Percentiles rank a stretch among this genome's conserved stretches.
phyloP scores from a whole-genome alignment of 371 early-diverging fungal genomes.

The Mortierella sp. region DNA sequence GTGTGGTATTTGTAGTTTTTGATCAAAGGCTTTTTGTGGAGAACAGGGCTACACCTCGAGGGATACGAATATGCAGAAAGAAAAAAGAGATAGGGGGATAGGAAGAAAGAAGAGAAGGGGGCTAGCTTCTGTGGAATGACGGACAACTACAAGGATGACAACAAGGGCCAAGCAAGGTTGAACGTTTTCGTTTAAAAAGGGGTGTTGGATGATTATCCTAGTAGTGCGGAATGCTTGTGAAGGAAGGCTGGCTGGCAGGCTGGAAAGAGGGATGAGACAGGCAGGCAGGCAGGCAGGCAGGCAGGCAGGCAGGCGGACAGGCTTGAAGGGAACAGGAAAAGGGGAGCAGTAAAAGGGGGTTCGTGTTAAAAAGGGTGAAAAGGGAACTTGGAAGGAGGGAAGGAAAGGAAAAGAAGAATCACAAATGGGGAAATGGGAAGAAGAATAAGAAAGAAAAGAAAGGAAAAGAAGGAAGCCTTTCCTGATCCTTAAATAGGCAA shows the following conservation, averaged over 20 bases:
- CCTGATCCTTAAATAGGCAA: background rate
- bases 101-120: background rate
- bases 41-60: background rate
- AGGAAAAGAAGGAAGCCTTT: background rate
- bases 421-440: slow-evolving; percentile 10
- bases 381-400: slow-evolving; percentile 6
- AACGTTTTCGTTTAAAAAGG: background rate
- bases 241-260: too few relatives aligned
- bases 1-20: background rate
- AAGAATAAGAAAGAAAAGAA: background rate
- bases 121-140: background rate
- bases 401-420: background rate
- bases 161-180: background rate
- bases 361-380: background rate
- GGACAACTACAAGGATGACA: background rate
- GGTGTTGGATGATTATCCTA: background rate
- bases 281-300: too few relatives aligned
- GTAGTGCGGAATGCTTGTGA: background rate
- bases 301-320: too few relatives aligned
- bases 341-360: background rate
- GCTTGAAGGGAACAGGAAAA: background rate
- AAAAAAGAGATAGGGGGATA: background rate
- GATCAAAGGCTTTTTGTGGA: too few relatives aligned
- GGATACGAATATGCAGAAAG: background rate
- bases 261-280: too few relatives aligned